Evolutionary conservation across 2,329 filamentous ascomycete genomes (phyloP).

Genomic region (Xylaria sp.): DNA sequence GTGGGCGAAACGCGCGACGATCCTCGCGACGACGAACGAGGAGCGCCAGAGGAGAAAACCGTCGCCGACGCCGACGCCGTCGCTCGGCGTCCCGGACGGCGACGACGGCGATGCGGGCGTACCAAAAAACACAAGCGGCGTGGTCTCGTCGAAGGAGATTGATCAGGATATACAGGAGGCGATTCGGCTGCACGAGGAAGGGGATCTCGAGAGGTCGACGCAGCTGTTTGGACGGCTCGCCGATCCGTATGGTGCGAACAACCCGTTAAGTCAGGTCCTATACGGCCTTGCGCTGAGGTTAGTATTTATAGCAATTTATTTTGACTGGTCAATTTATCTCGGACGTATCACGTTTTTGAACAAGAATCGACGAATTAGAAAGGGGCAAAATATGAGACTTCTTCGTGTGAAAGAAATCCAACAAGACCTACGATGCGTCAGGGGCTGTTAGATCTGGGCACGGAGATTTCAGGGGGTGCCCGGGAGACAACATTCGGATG

Average conservation of each 20-base stretch:
- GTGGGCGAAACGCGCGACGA: constrained; percentile 93
- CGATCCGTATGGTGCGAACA: constrained; percentile 77
- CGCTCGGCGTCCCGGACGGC: constrained; percentile 22
- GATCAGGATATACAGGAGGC: constrained; percentile 83
- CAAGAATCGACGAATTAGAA: not conserved
- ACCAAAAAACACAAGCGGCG: constrained; percentile 20
- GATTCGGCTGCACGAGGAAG: constrained; percentile 86
- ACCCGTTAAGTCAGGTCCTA: constrained; percentile 89
- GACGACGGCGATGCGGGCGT: constrained; percentile 17
- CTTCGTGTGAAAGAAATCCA: not conserved
- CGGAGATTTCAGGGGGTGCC: not conserved
- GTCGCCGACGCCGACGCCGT: constrained; percentile 18
- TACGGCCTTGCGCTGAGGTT: constrained; percentile 87
- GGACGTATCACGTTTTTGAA: not conserved
- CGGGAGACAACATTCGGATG: not conserved
- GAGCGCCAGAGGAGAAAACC: constrained; percentile 38
- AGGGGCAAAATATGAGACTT: not conserved
- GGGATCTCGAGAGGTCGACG: constrained; percentile 75
- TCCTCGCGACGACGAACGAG: constrained; percentile 65
- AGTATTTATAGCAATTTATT: constrained; percentile 27
- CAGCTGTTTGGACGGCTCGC: constrained; percentile 77
- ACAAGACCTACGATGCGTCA: not conserved
- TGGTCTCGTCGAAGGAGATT: constrained; percentile 47
- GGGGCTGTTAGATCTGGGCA: not conserved
- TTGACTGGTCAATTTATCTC: not conserved